Evolutionary conservation across 1,284 basidiomycete species (phyloP).

Genomic region (Anthracocystis panici-leucophaei): DNA sequence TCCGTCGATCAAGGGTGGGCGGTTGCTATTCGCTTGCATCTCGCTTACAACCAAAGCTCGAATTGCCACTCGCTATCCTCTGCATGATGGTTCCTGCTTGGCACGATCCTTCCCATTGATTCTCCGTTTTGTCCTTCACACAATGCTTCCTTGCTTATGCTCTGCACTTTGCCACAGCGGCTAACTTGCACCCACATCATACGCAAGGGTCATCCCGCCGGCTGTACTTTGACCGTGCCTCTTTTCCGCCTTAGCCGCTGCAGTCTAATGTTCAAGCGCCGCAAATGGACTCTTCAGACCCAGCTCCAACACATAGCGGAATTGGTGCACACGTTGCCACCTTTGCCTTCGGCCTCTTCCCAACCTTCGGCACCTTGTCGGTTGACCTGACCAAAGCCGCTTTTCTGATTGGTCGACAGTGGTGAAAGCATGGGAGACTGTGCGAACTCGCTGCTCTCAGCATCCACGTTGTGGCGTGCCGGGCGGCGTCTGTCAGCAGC

Average conservation of each 20-base stretch:
- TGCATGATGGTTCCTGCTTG: conserved; percentile 17
- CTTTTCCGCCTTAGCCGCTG: conserved; percentile 3
- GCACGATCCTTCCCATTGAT: conserved; percentile 16
- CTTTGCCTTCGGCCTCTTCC: conserved; percentile 2
- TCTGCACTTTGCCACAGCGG: conserved; percentile 1
- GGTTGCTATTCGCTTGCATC: background rate
- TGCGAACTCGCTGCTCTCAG: background rate
- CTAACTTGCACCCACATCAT: background rate
- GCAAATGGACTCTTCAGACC: background rate
- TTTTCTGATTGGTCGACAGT: conserved; percentile 12
- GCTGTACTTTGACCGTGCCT: background rate
- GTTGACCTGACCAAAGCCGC: background rate
- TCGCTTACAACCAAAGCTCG: background rate
- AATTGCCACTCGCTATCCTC: conserved; percentile 2
- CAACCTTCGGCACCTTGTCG: background rate
- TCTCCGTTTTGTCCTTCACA: background rate
- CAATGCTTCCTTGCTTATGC: background rate
- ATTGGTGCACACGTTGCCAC: conserved; percentile 24
- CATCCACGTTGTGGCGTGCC: conserved; percentile 10
- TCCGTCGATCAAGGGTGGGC: conserved; percentile 1
- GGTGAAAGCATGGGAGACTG: background rate
- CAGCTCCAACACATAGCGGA: background rate
- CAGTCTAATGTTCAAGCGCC: background rate
- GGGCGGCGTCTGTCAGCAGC: background rate
- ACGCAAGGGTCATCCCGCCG: background rate